phyloP scores from a whole-genome alignment of 2,329 filamentous ascomycete species.

The Coniella lustricola region DNA sequence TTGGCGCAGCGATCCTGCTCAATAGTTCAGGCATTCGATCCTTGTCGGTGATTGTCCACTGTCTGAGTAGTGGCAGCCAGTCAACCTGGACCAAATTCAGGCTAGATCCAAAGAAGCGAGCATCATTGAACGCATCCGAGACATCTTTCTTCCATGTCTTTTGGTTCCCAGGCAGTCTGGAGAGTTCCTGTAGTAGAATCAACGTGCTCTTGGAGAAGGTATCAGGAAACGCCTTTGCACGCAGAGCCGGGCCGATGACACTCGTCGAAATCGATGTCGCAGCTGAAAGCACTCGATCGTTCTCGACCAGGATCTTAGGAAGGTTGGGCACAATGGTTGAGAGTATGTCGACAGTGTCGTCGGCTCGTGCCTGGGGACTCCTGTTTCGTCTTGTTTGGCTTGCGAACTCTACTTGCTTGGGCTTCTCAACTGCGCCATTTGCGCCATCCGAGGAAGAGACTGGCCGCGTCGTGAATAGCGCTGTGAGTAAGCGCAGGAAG shows the following conservation, averaged over 20 bases:
- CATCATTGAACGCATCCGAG: constrained; percentile 83
- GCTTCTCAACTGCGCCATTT: constrained; percentile 31
- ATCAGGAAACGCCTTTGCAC: constrained; percentile 79
- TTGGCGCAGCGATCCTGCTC: constrained; percentile 70
- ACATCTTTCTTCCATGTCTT: constrained; percentile 94
- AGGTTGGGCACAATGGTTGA: constrained; percentile 73
- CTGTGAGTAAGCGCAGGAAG: constrained; percentile 78
- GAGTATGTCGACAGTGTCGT: constrained; percentile 75
- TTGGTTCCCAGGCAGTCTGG: constrained; percentile 69
- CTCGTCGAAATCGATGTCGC: constrained; percentile 76
- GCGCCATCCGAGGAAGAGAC: constrained; percentile 58
- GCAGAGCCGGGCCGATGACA: constrained; percentile 73
- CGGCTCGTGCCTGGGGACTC: constrained; percentile 44
- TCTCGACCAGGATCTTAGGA: constrained; percentile 74
- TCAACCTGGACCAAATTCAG: constrained; percentile 58
- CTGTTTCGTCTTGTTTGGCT: constrained; percentile 25
- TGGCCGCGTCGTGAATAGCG: constrained; percentile 88
- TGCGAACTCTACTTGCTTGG: constrained; percentile 30
- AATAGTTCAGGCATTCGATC: constrained; percentile 79
- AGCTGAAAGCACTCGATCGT: constrained; percentile 73
- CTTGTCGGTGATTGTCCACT: constrained; percentile 82
- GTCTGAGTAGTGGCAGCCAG: constrained; percentile 78
- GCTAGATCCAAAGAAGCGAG: constrained; percentile 71
- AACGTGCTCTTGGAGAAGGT: constrained; percentile 69
- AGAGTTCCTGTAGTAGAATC: constrained; percentile 67